phyloP scores from a whole-genome alignment of 305 asterid genomes.

The Coffea humblotiana region DNA sequence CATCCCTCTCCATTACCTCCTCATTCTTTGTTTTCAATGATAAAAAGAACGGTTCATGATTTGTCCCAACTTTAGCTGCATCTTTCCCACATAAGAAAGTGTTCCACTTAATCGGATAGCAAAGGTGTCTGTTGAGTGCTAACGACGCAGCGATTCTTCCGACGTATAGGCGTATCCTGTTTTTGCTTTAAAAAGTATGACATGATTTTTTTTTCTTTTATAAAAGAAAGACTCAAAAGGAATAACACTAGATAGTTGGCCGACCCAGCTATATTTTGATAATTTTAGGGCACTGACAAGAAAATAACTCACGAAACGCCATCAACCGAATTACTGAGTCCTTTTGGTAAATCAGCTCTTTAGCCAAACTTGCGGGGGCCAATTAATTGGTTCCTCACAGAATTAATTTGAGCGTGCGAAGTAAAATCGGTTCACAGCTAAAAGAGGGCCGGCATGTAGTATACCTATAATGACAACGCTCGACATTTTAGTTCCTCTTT shows the following conservation, averaged over 20 bases:
- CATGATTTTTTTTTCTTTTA: neutral
- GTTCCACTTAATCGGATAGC: slow-evolving; percentile 13
- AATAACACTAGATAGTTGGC: neutral
- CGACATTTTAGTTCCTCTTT: neutral
- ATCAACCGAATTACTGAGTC: neutral
- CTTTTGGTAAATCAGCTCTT: neutral
- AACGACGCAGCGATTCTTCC: neutral
- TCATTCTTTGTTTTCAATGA: slow-evolving; percentile 7
- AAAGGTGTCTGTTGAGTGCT: neutral
- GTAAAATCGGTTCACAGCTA: neutral
- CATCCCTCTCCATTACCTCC: neutral
- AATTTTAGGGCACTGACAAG: neutral
- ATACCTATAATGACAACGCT: neutral
- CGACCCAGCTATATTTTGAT: neutral
- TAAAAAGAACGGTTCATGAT: slow-evolving; percentile 8
- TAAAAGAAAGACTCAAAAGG: neutral
- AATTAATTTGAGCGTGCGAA: neutral
- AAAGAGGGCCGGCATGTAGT: too few relatives aligned
- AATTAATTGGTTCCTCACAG: neutral
- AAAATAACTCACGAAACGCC: neutral
- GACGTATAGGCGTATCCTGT: neutral
- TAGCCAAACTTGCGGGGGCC: neutral
- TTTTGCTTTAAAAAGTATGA: neutral
- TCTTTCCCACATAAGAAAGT: slow-evolving; percentile 6
- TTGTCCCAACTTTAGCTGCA: slow-evolving; percentile 19